These are phyloP conservation scores for Scedosporium apiospermum DNA, from an alignment of 2,329 filamentous ascomycete genomes.

Conservation along the genomic window DNA sequence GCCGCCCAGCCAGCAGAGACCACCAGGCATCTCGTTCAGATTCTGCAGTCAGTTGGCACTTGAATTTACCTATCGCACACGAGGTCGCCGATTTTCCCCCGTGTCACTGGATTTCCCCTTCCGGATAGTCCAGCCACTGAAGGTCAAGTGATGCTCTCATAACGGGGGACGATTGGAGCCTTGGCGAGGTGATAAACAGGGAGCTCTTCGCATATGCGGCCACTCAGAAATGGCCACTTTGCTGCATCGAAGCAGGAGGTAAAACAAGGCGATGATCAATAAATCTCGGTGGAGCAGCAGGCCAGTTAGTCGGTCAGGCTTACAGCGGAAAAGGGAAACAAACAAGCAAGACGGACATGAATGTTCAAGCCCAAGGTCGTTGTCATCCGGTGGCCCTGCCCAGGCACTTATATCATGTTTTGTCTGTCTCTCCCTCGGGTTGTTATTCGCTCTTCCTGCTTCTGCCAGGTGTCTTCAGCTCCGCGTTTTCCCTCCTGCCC, in stretches of 20 bases:
- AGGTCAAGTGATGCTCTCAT: slow-evolving; percentile 1
- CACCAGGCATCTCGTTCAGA: background rate
- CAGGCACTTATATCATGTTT: background rate
- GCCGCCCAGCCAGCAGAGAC: background rate
- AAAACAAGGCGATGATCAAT: background rate
- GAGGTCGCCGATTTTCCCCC: background rate
- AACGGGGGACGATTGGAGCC: background rate
- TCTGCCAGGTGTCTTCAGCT: slow-evolving; percentile 1
- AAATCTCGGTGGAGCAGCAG: background rate
- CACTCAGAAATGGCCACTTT: background rate
- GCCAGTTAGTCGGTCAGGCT: background rate
- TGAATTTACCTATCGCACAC: background rate
- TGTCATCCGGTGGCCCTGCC: background rate
- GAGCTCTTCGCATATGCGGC: background rate
- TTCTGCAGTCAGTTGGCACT: background rate
- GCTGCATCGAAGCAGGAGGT: background rate
- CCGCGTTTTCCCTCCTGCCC: background rate
- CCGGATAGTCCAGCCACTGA: background rate
- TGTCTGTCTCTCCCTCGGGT: background rate
- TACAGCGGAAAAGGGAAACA: background rate
- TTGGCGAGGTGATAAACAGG: background rate
- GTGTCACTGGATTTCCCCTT: slow-evolving; percentile 2
- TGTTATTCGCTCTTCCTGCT: background rate
- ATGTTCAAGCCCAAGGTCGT: no score
- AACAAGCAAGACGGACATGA: no score